Evolutionary conservation across 73 alveolate species (phyloP).

Genomic region (Urostyla sp.): DNA sequence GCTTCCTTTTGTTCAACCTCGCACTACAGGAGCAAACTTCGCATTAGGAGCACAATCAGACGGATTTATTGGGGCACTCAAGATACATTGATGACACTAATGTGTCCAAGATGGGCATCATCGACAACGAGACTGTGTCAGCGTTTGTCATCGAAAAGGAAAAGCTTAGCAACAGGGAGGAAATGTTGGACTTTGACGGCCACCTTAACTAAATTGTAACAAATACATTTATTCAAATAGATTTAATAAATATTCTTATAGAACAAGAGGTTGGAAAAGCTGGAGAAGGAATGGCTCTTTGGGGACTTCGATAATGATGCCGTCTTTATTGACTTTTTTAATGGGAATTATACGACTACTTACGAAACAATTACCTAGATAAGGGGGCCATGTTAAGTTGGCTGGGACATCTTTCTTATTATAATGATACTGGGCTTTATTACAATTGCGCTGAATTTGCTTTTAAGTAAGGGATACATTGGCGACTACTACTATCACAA

Average conservation of each 20-base stretch:
- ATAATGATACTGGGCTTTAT: too few species aligned
- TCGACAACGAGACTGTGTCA: slow-evolving; percentile 26
- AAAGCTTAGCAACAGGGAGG: slow-evolving; percentile 1
- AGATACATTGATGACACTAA: too few species aligned
- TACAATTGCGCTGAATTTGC: too few species aligned
- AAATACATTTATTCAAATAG: background rate
- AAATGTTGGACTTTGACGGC: slow-evolving; percentile 19
- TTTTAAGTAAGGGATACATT: too few species aligned
- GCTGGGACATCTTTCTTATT: too few species aligned
- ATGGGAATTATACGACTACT: too few species aligned
- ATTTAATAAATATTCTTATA: background rate
- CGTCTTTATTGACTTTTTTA: too few species aligned
- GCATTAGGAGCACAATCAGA: background rate
- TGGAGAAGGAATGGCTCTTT: slow-evolving; percentile 47
- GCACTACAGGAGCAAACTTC: slow-evolving; percentile 33
- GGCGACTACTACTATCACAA: too few species aligned
- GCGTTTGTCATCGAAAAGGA: slow-evolving; percentile 31
- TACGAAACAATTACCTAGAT: too few species aligned
- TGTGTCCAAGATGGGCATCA: slow-evolving; percentile 6
- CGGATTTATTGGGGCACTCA: too few species aligned
- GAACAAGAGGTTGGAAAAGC: slow-evolving; percentile 9
- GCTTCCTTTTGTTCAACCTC: slow-evolving; percentile 25
- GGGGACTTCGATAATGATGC: slow-evolving; percentile 40
- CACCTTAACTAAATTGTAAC: slow-evolving; percentile 15
- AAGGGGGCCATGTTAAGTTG: too few species aligned